Base-by-base conservation (phyloP, 164 flowering plant genomes). In the Aristolochia fimbriata region DNA sequence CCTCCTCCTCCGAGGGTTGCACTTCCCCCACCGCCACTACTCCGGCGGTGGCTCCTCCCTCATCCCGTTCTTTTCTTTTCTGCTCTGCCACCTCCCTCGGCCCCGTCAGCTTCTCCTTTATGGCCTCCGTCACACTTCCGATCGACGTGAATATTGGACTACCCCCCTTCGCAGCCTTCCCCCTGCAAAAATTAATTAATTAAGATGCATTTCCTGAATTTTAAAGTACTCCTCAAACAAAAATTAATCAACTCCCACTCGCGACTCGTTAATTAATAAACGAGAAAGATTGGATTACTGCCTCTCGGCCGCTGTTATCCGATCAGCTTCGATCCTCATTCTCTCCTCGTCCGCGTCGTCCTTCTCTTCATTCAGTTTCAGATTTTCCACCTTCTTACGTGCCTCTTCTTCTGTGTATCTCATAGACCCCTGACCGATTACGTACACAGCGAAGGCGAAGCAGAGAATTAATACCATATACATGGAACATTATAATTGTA, bases 401-500 rank as follows among this genome's bases (percentile, higher is more conserved):
- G 85, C 73, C 8, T 64, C 77, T 23, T 80, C 86, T 62, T 77
- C 82, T 0, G 73, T 48, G 56, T 74, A 83, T 1, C 62, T 61
- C 63, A 73, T 6, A 55, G 71, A 78, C 50, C 73, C 87, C 96
- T 84, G 70, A n/a, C n/a, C n/a, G n/a, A n/a, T n/a, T n/a, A n/a
- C n/a, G n/a, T n/a, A n/a, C n/a, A n/a, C n/a, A n/a, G n/a, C n/a
- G 23, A 57, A 37, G 52, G 24, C 9, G 20, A 16, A 50, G 27
- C 1, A 15, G 46, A 21, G 43, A 24, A 20, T 4, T 27, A 21
- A 55, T 19, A 14, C n/a, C n/a, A n/a, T n/a, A n/a, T n/a, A n/a
- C n/a, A n/a, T n/a, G n/a, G n/a, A n/a, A n/a, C n/a, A n/a, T n/a
- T n/a, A n/a, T n/a, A n/a, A n/a, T n/a, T n/a, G n/a, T n/a, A n/a